These are phyloP conservation scores for Sporobolomyces roseus DNA, from an alignment of 768 basidiomycete species.

Conservation along the genomic window DNA sequence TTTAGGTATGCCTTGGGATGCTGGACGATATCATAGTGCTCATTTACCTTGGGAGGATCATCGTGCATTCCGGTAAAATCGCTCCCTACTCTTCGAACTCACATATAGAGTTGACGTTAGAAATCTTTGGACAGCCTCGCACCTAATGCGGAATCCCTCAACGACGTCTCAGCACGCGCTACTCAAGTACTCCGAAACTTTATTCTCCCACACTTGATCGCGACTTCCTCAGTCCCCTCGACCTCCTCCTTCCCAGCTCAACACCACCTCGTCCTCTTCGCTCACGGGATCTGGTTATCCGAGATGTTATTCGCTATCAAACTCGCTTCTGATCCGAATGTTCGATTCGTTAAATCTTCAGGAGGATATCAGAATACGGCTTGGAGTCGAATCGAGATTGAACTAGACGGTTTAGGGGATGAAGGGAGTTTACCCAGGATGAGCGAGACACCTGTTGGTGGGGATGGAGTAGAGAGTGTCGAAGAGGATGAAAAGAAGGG, in stretches of 20 bases:
- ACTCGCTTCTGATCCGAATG: conserved; percentile 14
- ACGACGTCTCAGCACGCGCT: conserved; percentile 50
- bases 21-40: conserved; percentile 20
- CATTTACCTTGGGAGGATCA: conserved; percentile 43
- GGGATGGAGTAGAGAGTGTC: conserved; percentile 9
- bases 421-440: background rate
- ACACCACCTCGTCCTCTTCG: conserved; percentile 49
- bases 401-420: conserved; percentile 44
- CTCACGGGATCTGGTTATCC: conserved; percentile 52
- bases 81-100: conserved; percentile 14
- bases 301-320: conserved; percentile 50
- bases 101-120: background rate
- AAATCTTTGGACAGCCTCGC: conserved; percentile 42
- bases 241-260: conserved; percentile 13
- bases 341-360: conserved; percentile 32
- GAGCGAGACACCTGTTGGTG: background rate
- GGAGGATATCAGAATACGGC: conserved; percentile 44
- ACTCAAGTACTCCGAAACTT: conserved; percentile 49
- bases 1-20: conserved; percentile 36
- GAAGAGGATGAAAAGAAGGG: background rate
- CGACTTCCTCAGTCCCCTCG: conserved; percentile 23
- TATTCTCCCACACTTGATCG: conserved; percentile 48
- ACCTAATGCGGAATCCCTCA: conserved; percentile 48
- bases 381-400: conserved; percentile 40
- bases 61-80: too few species aligned